Conservation (phyloP, 495 filamentous ascomycete genomes). For the Penicillium simplicissimum region DNA sequence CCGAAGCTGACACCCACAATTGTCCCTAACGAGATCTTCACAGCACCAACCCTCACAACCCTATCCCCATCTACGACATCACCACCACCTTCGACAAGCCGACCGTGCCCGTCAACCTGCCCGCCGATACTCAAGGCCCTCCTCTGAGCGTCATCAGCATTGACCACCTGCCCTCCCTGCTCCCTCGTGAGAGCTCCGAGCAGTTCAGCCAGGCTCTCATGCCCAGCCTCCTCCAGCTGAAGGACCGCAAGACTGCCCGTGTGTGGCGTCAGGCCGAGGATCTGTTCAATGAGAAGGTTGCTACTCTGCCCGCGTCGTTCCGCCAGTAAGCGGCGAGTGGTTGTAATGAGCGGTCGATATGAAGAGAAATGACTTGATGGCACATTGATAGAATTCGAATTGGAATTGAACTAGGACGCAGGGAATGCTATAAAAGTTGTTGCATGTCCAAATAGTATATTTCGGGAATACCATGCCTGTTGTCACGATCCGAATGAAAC, state of each 20-base stretch:
- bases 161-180: conserved; percentile 84
- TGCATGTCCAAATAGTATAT: conserved; percentile 8
- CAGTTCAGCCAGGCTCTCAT: conserved; percentile 79
- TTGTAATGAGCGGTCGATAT: conserved; percentile 2
- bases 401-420: conserved; percentile 1
- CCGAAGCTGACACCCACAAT: not conserved
- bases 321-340: conserved; percentile 13
- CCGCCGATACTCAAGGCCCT: conserved; percentile 54
- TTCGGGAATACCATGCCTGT: conserved; percentile 1
- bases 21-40: not conserved
- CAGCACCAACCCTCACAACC: conserved; percentile 70
- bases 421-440: conserved; percentile 23
- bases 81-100: conserved; percentile 81
- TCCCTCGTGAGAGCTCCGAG: conserved; percentile 86
- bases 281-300: conserved; percentile 83
- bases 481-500: not conserved
- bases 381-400: conserved; percentile 23
- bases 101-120: conserved; percentile 66
- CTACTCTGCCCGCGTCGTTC: conserved; percentile 57
- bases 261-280: conserved; percentile 86
- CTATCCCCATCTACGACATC: conserved; percentile 81
- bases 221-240: conserved; percentile 75
- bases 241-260: conserved; percentile 65
- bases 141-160: conserved; percentile 79
- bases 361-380: conserved; percentile 23